These are phyloP conservation scores for Blastobotrys elegans DNA, from an alignment of 1,139 yeast genomes.

Conservation along the genomic window DNA sequence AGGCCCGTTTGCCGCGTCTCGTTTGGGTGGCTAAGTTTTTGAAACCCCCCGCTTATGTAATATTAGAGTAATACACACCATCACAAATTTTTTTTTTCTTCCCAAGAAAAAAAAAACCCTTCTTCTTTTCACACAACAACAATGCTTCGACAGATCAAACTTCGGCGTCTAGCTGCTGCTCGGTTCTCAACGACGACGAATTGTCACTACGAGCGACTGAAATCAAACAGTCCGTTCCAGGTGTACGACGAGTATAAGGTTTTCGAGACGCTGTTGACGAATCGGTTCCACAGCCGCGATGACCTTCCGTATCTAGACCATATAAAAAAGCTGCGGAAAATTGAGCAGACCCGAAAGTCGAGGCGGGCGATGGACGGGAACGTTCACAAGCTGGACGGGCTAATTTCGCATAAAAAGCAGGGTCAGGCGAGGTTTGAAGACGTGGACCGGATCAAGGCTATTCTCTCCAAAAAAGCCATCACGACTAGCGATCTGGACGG, in stretches of 20 bases:
- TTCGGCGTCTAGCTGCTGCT: background rate
- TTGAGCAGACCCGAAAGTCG: conserved; percentile 3
- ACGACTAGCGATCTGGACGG: conserved; percentile 13
- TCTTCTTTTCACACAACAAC: background rate
- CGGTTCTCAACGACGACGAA: background rate
- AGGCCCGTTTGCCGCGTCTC: conserved; percentile 12
- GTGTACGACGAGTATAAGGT: conserved; percentile 18
- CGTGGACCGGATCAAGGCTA: conserved; percentile 1
- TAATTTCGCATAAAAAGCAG: background rate
- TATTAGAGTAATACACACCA: background rate
- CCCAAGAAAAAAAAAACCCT: background rate
- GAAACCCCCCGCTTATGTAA: background rate
- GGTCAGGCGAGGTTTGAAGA: background rate
- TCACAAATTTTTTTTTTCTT: too few relatives aligned
- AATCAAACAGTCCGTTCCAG: conserved; percentile 10
- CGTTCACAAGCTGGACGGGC: background rate
- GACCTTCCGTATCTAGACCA: conserved; percentile 20
- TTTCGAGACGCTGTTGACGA: conserved; percentile 16
- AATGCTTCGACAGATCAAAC: background rate
- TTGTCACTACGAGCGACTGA: background rate
- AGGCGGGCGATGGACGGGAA: background rate
- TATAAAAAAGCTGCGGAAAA: conserved; percentile 20
- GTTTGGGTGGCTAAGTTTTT: background rate
- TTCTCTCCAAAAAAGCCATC: background rate
- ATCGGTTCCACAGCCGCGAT: conserved; percentile 12